phyloP scores from a whole-genome alignment of 208 protist genomes.

The Wallacemonas sp. region DNA sequence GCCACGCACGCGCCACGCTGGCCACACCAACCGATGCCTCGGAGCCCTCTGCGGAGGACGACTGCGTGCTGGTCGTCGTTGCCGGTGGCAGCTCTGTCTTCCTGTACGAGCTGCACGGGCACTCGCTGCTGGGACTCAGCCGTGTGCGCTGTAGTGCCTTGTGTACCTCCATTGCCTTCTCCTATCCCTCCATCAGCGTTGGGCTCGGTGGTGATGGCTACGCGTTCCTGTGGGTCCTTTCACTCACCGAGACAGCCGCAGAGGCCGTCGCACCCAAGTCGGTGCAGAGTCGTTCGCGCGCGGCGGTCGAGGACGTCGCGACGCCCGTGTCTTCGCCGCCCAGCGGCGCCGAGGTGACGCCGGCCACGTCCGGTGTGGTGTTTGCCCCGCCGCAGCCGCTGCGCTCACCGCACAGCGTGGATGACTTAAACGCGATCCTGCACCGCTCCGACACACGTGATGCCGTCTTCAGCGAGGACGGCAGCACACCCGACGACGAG shows the following conservation, averaged over 20 bases:
- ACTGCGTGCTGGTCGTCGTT: conserved; percentile 26
- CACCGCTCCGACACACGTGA: conserved; percentile 7
- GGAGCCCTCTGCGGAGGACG: neutral
- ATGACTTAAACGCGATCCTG: conserved; percentile 5
- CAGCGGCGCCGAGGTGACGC: too few relatives aligned
- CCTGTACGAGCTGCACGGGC: conserved; percentile 24
- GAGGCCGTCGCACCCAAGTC: neutral
- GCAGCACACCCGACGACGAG: neutral
- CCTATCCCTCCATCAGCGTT: conserved; percentile 33
- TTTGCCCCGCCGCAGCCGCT: neutral
- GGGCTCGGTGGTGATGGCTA: conserved; percentile 20
- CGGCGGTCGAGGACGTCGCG: too few relatives aligned
- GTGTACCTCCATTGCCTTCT: conserved; percentile 34
- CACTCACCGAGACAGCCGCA: neutral
- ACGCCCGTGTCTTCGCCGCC: too few relatives aligned
- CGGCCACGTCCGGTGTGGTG: too few relatives aligned
- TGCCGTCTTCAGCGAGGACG: neutral
- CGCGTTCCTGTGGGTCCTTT: conserved; percentile 10
- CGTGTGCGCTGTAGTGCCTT: conserved; percentile 4
- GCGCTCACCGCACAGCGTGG: neutral
- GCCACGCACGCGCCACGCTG: neutral
- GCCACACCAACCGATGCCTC: neutral
- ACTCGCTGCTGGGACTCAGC: conserved; percentile 17
- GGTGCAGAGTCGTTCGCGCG: too few relatives aligned
- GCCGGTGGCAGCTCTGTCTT: conserved; percentile 19